Evolutionary conservation across 1,284 basidiomycete species (phyloP), one percentile per base, ranked within the genome.

Genomic region (Rhodotorula sp.): DNA sequence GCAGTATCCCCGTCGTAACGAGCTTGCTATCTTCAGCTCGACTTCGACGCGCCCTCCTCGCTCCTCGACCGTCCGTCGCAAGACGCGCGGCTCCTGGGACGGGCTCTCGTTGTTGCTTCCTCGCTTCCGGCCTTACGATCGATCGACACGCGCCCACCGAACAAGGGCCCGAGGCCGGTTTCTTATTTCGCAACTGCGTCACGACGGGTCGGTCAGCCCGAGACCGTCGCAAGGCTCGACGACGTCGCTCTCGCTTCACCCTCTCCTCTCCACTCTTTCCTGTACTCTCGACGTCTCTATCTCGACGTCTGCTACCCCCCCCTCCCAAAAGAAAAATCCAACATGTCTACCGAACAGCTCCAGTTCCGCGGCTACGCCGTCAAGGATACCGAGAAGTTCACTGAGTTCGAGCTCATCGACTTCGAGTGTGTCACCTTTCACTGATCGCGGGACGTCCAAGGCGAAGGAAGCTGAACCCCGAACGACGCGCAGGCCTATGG

Each of bases 331-430:
- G n/a, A n/a, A n/a, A 50, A 24, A 26, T 9, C 54, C 8, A 47
- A 11, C 50, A 60, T 61, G 51, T 64, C 65, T 9, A 64, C 40
- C 40, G 40, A 44, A 13, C 40, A 71, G 30, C 56, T 71, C 30
- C 24, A 71, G 47, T 68, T 71, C 64, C 62, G 67, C 15, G 75
- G 75, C 54, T 76, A 76, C 68, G 73, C 75, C 55, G 66, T 74
- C 54, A 67, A 73, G 53, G 69, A 72, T 59, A 65, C 69, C 8
- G 51, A 64, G 30, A 74, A 73, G 51, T 73, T 64, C 65, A 76
- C 67, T n/a, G 63, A 70, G 51, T 58, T 58, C 37, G 44, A 54
- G 16, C n/a, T 61, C 30, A 22, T 22, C 47, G 59, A 61, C 59
- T 61, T 61, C 22, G 59, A 56, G 62, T 56, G 31, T 44, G 48